These are phyloP conservation scores for Phytophthora tubulina DNA, from an alignment of 352 stramenopile species.

Conservation along the genomic window DNA sequence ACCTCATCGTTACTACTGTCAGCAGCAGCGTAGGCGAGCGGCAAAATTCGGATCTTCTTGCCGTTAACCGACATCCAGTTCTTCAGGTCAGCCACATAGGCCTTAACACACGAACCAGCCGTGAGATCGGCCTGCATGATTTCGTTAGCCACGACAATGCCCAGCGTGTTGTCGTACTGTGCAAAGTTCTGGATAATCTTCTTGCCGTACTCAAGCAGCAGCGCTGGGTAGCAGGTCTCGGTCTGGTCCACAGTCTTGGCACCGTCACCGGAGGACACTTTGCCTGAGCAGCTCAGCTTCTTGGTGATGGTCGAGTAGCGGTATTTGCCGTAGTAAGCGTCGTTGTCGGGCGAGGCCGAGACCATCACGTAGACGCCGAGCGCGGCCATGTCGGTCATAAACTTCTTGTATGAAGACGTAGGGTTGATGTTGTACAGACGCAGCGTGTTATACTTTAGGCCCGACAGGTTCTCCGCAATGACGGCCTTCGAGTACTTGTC, in stretches of 20 bases:
- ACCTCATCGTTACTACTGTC: slow-evolving; percentile 79
- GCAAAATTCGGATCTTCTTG: slow-evolving; percentile 84
- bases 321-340: slow-evolving; percentile 89
- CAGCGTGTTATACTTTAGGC: slow-evolving; percentile 86
- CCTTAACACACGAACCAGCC: slow-evolving; percentile 82
- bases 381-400: slow-evolving; percentile 86
- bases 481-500: slow-evolving; percentile 83
- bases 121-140: slow-evolving; percentile 88
- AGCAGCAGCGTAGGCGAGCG: slow-evolving; percentile 82
- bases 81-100: slow-evolving; percentile 86
- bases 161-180: slow-evolving; percentile 89
- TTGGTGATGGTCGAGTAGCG: slow-evolving; percentile 84
- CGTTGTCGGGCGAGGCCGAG: slow-evolving; percentile 82
- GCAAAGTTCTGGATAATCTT: slow-evolving; percentile 91
- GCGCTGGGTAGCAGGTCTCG: slow-evolving; percentile 85
- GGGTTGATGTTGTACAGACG: slow-evolving; percentile 92
- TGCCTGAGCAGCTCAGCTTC: slow-evolving; percentile 61
- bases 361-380: slow-evolving; percentile 87
- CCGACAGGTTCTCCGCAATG: slow-evolving; percentile 73
- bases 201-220: slow-evolving; percentile 90
- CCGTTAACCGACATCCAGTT: slow-evolving; percentile 90
- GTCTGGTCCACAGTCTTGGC: slow-evolving; percentile 69
- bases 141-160: slow-evolving; percentile 88
- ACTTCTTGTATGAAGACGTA: slow-evolving; percentile 80
- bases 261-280: slow-evolving; percentile 46